phyloP scores from a whole-genome alignment of 441 rosid species.

The Arabidopsis hybrid region DNA sequence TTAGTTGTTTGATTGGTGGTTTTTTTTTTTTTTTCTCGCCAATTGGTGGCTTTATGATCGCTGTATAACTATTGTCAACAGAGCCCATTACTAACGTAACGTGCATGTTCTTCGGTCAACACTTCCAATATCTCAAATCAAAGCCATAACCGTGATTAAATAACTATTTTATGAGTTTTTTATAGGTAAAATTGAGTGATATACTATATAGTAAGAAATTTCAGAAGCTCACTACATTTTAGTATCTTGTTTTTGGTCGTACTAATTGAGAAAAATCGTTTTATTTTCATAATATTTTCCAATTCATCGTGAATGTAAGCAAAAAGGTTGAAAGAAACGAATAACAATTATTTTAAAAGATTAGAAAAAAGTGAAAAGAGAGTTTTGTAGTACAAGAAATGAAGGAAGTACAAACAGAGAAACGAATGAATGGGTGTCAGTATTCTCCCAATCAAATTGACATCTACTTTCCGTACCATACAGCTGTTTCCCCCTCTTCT shows the following conservation, averaged over 20 bases:
- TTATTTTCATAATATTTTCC: not conserved
- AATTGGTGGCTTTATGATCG: not conserved
- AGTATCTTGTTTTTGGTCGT: not conserved
- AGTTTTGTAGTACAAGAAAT: not conserved
- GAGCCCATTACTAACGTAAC: not conserved
- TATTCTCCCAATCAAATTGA: not conserved
- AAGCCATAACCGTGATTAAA: too few species aligned
- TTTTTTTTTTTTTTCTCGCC: too few species aligned
- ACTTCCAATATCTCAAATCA: not conserved
- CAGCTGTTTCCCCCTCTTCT: not conserved
- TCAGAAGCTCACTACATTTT: not conserved
- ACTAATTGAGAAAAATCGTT: not conserved
- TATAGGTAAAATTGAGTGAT: too few species aligned
- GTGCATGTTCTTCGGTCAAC: not conserved
- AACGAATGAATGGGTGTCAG: not conserved
- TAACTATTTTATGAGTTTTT: too few species aligned
- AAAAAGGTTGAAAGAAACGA: not conserved
- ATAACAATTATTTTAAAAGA: not conserved
- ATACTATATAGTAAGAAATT: not conserved
- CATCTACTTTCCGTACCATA: slow-evolving; percentile 6
- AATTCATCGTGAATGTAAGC: not conserved
- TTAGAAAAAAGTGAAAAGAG: not conserved
- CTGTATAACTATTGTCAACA: not conserved
- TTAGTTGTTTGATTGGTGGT: not conserved
- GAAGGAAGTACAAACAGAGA: not conserved